These are phyloP conservation scores for Ustilago crameri DNA, from an alignment of 1,284 basidiomycete species.

Conservation along the genomic window DNA sequence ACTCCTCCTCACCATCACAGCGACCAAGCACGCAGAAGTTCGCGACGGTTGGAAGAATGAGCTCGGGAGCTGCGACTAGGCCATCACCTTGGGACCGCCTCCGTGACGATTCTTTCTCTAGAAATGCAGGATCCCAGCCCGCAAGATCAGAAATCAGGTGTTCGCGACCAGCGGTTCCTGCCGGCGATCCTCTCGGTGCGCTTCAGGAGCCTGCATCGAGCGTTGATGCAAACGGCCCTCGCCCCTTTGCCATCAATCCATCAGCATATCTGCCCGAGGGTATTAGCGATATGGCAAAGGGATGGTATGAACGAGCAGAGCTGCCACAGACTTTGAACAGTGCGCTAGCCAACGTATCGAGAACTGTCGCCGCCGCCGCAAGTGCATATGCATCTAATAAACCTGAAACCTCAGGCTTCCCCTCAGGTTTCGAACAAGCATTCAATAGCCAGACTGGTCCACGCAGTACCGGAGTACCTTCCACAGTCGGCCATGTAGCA, in stretches of 20 bases:
- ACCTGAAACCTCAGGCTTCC: slow-evolving; percentile 32
- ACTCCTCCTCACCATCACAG: slow-evolving; percentile 7
- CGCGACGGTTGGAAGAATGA: slow-evolving; percentile 33
- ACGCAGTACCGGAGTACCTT: slow-evolving; percentile 7
- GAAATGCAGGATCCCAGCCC: slow-evolving; percentile 1
- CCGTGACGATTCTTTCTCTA: not conserved
- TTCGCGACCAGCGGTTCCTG: slow-evolving; percentile 8
- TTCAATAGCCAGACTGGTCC: slow-evolving; percentile 23
- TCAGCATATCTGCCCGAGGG: slow-evolving; percentile 52
- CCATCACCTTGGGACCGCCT: slow-evolving; percentile 31
- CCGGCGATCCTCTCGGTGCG: slow-evolving; percentile 25
- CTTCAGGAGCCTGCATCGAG: not conserved
- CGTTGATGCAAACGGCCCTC: slow-evolving; percentile 6
- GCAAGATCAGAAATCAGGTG: slow-evolving; percentile 2
- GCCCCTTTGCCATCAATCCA: slow-evolving; percentile 41
- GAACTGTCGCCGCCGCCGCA: slow-evolving; percentile 45
- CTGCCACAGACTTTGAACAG: slow-evolving; percentile 44
- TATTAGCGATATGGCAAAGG: slow-evolving; percentile 55
- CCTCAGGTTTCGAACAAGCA: slow-evolving; percentile 39
- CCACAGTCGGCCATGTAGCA: slow-evolving; percentile 26
- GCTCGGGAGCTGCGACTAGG: slow-evolving; percentile 9
- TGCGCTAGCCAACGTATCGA: slow-evolving; percentile 52
- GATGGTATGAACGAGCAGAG: slow-evolving; percentile 56
- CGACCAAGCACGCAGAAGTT: slow-evolving; percentile 21
- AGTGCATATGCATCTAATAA: slow-evolving; percentile 23